Conservation (phyloP, 1,284 basidiomycete genomes). For the Porphyrellus sp. region DNA sequence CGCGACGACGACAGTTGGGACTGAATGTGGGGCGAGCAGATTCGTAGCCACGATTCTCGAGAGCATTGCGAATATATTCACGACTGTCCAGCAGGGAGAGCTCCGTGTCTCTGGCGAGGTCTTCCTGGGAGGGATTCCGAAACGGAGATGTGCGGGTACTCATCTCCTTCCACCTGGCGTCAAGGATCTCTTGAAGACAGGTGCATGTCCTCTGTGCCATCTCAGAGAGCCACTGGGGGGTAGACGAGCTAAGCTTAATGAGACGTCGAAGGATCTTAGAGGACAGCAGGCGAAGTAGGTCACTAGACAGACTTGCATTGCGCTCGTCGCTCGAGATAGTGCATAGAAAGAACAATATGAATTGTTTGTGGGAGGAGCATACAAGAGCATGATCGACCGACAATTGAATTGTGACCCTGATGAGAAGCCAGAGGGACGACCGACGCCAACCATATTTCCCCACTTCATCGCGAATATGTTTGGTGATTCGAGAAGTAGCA, state of each 20-base stretch:
- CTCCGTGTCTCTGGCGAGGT: neutral
- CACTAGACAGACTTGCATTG: neutral
- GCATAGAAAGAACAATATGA: neutral
- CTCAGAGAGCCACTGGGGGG: neutral
- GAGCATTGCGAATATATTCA: neutral
- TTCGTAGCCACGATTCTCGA: neutral
- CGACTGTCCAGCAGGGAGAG: neutral
- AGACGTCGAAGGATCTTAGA: neutral
- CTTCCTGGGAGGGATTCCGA: neutral
- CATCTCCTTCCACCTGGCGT: neutral
- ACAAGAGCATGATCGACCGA: neutral
- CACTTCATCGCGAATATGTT: neutral
- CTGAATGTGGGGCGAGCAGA: neutral
- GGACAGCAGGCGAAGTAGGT: neutral
- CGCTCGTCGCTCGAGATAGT: neutral
- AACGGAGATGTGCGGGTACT: neutral
- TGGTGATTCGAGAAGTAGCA: neutral
- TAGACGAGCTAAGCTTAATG: neutral
- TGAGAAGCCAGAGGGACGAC: neutral
- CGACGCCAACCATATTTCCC: neutral
- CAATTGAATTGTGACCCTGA: neutral
- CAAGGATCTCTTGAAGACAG: neutral
- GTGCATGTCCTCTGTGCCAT: neutral
- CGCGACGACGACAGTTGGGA: neutral
- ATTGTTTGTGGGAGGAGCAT: neutral